phyloP scores from a whole-genome alignment of 495 filamentous ascomycete genomes.

The Parmelia sp. region DNA sequence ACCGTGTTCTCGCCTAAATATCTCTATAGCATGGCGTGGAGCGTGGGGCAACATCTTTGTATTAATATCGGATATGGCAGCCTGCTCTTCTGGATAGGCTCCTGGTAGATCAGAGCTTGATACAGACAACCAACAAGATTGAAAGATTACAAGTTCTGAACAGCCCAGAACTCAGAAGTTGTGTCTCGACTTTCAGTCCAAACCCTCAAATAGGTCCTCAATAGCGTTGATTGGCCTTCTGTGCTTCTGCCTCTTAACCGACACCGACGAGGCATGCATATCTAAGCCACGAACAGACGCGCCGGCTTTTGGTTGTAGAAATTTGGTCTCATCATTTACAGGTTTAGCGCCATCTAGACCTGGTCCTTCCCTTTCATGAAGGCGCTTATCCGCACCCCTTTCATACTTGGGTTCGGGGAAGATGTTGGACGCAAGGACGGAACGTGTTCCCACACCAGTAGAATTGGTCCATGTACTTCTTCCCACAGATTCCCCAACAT shows the following conservation, averaged over 20 bases:
- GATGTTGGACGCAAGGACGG: not conserved
- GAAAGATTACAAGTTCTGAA: not conserved
- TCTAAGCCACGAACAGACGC: not conserved
- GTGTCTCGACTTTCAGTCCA: constrained; percentile 10
- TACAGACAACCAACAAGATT: not conserved
- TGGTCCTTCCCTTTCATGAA: not conserved
- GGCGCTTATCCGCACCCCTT: not conserved
- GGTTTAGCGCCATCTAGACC: not conserved
- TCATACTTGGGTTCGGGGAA: not conserved
- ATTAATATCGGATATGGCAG: constrained; percentile 57
- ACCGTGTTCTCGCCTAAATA: constrained; percentile 98
- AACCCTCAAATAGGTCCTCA: constrained; percentile 14
- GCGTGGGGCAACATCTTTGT: constrained; percentile 66
- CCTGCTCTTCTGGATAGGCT: constrained; percentile 50
- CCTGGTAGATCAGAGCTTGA: constrained; percentile 19
- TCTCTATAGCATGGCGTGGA: constrained; percentile 86
- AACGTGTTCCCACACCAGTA: not conserved
- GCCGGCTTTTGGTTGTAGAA: not conserved
- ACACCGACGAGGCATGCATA: not conserved
- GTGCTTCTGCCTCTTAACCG: constrained; percentile 4
- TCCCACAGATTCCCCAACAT: constrained; percentile 28
- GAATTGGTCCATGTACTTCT: not conserved
- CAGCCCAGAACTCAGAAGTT: not conserved
- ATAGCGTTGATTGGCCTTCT: constrained; percentile 18
- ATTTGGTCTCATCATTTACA: not conserved